Evolutionary conservation across 352 stramenopile genomes (phyloP), one percentile per base, ranked within the genome.

Genomic region (Phytopythium chamaehyphon): DNA sequence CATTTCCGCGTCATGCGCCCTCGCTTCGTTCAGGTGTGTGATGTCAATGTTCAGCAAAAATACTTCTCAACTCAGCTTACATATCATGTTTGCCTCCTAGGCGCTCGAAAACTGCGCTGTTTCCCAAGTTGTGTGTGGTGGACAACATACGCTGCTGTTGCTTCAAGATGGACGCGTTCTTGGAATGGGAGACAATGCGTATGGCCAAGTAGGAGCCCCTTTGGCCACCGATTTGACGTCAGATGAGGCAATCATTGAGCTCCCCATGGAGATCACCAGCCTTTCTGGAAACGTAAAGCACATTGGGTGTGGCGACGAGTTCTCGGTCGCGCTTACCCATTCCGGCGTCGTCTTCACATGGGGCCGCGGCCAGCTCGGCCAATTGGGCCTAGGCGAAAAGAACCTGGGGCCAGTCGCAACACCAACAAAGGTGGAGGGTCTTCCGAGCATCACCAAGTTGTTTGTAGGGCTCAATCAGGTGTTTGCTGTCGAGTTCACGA

Each of bases 151-250:
- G 28, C 70, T 93, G 23, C 53, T 90, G 19, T 67, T 90, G 19
- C 55, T 89, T 6, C 55, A 71, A 16, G 77, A 90, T 38, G 73
- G 74, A 3, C 73, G 66, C 15, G 51, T 93, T 9, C 67, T 89
- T 49, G 77, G 66, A 6, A 86, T 89, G 66, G 83, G 83, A 22
- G 80, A 88, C 62, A 93, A 93, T 43, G 66, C 79, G 61, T 76
- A 71, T 40, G 79, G 83, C 9, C 83, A 93, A 37, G 51, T 93
- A 36, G 78, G 73, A 11, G 65, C 82, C 1, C 61, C 60, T 19
- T 47, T 48, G 35, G 56, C 54, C 11, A 55, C 66, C 19, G 33
- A 43, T 14, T 31, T 35, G 14, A 63, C 57, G 3, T 51, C 54
- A 0, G 74, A 84, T 19, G 55, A 68, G 19, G 69, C 69, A 3